A percentile compares a stretch with the other conserved stretches of the same genome.
Evolutionary conservation across 164 flowering plant genomes (phyloP).

Genomic region (Umbilicus rupestris): DNA sequence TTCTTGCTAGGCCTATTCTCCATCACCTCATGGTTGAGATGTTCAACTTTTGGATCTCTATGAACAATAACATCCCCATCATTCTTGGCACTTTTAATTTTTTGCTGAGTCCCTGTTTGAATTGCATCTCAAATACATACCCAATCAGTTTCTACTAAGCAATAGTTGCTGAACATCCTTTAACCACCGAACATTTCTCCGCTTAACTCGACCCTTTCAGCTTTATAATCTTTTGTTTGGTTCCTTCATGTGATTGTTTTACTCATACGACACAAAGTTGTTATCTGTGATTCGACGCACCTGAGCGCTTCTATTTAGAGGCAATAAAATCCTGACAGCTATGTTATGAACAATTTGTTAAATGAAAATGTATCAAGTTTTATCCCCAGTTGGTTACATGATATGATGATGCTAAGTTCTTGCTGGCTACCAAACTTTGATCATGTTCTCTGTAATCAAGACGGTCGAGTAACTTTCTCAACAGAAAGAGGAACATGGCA

Average conservation of each 20-base stretch:
- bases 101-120: not conserved
- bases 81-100: slow-evolving; percentile 16
- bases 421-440: slow-evolving; percentile 7
- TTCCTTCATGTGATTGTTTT: too few relatives aligned
- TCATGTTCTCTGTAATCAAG: not conserved
- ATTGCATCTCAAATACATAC: too few relatives aligned
- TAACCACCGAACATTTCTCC: not conserved
- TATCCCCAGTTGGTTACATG: slow-evolving; percentile 2
- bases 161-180: not conserved
- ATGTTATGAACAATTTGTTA: not conserved
- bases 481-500: not conserved
- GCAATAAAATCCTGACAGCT: not conserved
- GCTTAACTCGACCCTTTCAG: not conserved
- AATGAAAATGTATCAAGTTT: not conserved
- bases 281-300: not conserved
- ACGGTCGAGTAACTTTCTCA: not conserved
- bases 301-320: not conserved
- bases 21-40: slow-evolving; percentile 15
- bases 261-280: not conserved
- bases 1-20: not conserved
- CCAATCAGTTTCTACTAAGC: too few relatives aligned
- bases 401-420: not conserved
- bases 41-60: slow-evolving; percentile 4
- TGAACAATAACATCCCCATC: slow-evolving; percentile 14
- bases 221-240: not conserved